A percentile compares a stretch with the other conserved stretches of the same genome.
These are phyloP conservation scores for Globisporangium spinosum DNA, from an alignment of 352 stramenopile genomes.

Conservation along the genomic window DNA sequence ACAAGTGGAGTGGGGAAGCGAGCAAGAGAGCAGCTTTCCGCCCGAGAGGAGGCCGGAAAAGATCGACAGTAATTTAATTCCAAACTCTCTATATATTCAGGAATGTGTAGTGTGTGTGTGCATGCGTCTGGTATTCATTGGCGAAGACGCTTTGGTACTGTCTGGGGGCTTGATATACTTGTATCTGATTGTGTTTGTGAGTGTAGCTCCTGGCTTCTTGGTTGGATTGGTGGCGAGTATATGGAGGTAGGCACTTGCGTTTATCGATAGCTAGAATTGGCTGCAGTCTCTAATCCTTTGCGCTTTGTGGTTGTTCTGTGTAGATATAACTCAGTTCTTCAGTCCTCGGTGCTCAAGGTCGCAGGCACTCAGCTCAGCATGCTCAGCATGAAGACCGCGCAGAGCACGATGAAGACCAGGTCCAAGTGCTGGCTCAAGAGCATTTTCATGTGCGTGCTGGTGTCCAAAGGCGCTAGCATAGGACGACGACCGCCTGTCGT, in stretches of 20 bases:
- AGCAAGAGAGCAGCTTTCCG: not conserved
- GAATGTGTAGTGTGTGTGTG: not conserved
- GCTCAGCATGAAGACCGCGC: constrained; percentile 8
- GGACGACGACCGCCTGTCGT: not conserved
- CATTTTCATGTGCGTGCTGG: not conserved
- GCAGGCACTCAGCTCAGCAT: not conserved
- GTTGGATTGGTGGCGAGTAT: not conserved
- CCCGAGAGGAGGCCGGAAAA: not conserved
- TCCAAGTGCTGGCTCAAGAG: constrained; percentile 22
- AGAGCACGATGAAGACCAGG: constrained; percentile 19
- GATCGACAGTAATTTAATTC: constrained; percentile 12
- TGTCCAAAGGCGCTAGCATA: not conserved
- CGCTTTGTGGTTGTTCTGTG: not conserved
- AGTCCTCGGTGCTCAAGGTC: not conserved
- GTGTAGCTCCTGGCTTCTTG: constrained; percentile 1
- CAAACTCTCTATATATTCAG: constrained; percentile 11
- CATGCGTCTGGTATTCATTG: not conserved
- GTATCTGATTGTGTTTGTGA: not conserved
- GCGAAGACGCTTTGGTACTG: not conserved
- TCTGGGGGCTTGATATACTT: not conserved
- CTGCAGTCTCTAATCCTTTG: not conserved
- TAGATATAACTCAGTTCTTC: not conserved
- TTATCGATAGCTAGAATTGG: not conserved
- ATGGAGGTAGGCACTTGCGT: not conserved
- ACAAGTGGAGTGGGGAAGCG: not conserved